phyloP scores from a whole-genome alignment of 768 basidiomycete genomes.

The Amanita jacksonii region DNA sequence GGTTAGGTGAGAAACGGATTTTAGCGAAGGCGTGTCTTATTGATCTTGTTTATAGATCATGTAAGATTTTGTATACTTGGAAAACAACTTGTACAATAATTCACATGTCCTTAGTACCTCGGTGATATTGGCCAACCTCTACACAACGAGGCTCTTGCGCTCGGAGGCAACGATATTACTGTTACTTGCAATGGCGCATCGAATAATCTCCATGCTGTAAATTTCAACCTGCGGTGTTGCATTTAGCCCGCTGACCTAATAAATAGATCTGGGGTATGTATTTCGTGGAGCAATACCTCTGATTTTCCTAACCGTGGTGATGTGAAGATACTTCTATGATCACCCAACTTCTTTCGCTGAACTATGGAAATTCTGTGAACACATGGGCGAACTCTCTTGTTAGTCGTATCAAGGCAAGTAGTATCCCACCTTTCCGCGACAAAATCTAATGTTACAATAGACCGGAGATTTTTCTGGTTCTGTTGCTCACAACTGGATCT shows the following conservation, averaged over 20 bases:
- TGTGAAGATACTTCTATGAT: slow-evolving; percentile 31
- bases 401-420: slow-evolving; percentile 29
- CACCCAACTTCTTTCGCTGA: slow-evolving; percentile 23
- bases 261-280: slow-evolving; percentile 26
- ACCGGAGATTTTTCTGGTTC: slow-evolving; percentile 23
- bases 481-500: slow-evolving; percentile 25
- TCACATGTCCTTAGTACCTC: slow-evolving; percentile 24
- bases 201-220: slow-evolving; percentile 36
- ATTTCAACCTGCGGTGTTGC: slow-evolving; percentile 4
- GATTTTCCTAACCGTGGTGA: neutral
- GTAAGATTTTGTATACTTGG: neutral
- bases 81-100: neutral
- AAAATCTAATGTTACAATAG: slow-evolving; percentile 12
- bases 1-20: slow-evolving; percentile 33
- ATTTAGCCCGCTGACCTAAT: neutral
- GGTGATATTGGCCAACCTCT: slow-evolving; percentile 43
- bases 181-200: slow-evolving; percentile 28
- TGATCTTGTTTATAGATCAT: neutral
- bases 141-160: slow-evolving; percentile 33
- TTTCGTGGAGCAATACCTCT: neutral
- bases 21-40: slow-evolving; percentile 22
- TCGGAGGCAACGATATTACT: slow-evolving; percentile 36
- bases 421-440: neutral
- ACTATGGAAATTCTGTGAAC: slow-evolving; percentile 25
- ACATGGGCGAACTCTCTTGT: slow-evolving; percentile 31